Base-by-base conservation (phyloP, 1,139 yeast species). In the Yamadazyma songkhlaensis region DNA sequence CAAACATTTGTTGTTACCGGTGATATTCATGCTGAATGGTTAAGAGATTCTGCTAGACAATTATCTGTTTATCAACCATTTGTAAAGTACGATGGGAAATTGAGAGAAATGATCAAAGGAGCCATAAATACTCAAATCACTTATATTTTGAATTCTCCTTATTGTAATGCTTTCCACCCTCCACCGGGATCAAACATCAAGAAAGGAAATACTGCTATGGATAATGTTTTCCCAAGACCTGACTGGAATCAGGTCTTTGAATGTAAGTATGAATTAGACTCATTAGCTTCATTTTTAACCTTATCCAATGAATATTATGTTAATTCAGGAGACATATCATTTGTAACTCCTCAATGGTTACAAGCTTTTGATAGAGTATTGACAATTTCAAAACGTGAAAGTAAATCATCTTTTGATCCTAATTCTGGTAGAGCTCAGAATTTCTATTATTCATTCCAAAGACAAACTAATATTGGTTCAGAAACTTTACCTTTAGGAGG, bases 141-240 rank as follows among this genome's bases (percentile, higher is more conserved):
- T 20, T 85, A 74, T 50, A 67, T 88, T 11, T 49, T 63, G 25
- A 65, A 64, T 26, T 74, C 83, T 7, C 95, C 96, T 0, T 88
- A 85, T 57, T 88, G 96, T 60, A 88, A 88, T 57, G 96, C 96
- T 0, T 88, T 86, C 64, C 95, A 88, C 50, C 95, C 96, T 3
- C 96, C 96, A 0, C 70, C 72, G 0, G 74, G 67, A 3, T 77
- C 87, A 2, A 72, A 72, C 0, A 72, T 84, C 17, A 65, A 62
- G 33, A 60, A 64, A 31, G 80, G 77, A 10, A 62, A 74, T 3
- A 72, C 86, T 5, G 78, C 82, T 2, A 64, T 67, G 41, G 96
- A 88, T 54, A 54, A 61, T 3, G 96, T 88, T 2, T 61, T 50
- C 32, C 96, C 96, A 0, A 51, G 55, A 4, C 90, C 89, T 2